Evolutionary conservation across 2,329 filamentous ascomycete genomes (phyloP), one percentile per base, ranked within the genome.

Genomic region (Cryphonectria nitschkei): DNA sequence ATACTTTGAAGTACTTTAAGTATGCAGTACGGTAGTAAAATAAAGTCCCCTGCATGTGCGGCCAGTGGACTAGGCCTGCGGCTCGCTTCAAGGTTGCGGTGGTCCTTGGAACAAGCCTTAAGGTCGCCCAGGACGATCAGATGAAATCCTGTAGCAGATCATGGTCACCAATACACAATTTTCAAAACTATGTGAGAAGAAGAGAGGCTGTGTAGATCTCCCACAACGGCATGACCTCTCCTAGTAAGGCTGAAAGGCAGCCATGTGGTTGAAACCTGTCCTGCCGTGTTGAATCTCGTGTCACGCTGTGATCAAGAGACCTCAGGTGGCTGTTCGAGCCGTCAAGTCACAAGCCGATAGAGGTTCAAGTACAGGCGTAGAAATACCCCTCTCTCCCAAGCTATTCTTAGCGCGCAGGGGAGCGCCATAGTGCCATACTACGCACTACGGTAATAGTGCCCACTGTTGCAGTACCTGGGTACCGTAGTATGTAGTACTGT

Each of bases 391-490:
- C 46, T 11, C 37, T 11, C 14, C 39, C 46, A 29, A 22, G 63
- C 63, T 65, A 65, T 65, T 65, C 63, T 65, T 65, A 54, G 63
- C 63, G 32, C n/a, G n/a, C 37, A 65, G 39, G 52, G 60, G 37
- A 62, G 60, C 19, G 9, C 56, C 22, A 50, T 50, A n/a, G 22
- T 50, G 46, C 9, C 46, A n/a, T n/a, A 9, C 19, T 9, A n/a
- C 43, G 43, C 43, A 46, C 43, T 22, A 46, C 19, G 43, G 43
- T 6, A 19, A 22, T 16, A 46, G 19, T 46, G 19, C 5, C 19
- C 19, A 19, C 43, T 7, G 43, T 46, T 34, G 34, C 34, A 46
- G 43, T 16, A 16, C 43, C 19, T 22, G 46, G 46, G 46, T 50
- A 50, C 46, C 11, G 46, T 50, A 50, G 46, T n/a, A 50, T 34